Conservation (phyloP, 768 basidiomycete genomes). For the Boletus reticuloceps region DNA sequence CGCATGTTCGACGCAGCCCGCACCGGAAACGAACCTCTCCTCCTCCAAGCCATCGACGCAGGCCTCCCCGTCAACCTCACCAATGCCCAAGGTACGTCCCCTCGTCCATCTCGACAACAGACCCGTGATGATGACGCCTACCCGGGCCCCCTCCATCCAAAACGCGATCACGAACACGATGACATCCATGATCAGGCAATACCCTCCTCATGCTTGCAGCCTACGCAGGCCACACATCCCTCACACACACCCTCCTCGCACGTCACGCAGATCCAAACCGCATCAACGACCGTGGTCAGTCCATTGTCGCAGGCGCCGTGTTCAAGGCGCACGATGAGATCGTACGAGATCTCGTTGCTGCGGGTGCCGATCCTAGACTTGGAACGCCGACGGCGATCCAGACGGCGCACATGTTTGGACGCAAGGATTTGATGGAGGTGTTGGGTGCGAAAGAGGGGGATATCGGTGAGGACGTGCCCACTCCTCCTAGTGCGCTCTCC, state of each 20-base stretch:
- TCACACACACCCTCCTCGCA: slow-evolving; percentile 50
- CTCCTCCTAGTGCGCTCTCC: slow-evolving; percentile 17
- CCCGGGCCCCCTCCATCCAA: not conserved
- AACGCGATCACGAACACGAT: not conserved
- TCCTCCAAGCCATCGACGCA: slow-evolving; percentile 61
- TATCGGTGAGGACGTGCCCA: slow-evolving; percentile 30
- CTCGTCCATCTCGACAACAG: not conserved
- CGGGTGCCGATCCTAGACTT: slow-evolving; percentile 58
- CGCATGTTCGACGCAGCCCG: slow-evolving; percentile 78
- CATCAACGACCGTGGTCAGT: slow-evolving; percentile 69
- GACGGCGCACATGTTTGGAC: slow-evolving; percentile 65
- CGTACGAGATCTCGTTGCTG: slow-evolving; percentile 49
- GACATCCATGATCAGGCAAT: slow-evolving; percentile 52
- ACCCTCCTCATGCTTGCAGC: slow-evolving; percentile 78
- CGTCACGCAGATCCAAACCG: slow-evolving; percentile 65
- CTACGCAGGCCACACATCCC: slow-evolving; percentile 61
- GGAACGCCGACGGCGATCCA: slow-evolving; percentile 49
- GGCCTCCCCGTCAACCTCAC: slow-evolving; percentile 73
- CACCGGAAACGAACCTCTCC: slow-evolving; percentile 47
- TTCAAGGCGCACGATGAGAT: slow-evolving; percentile 71
- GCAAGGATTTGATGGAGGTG: slow-evolving; percentile 50
- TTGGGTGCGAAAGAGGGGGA: slow-evolving; percentile 63
- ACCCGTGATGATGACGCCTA: too few species aligned
- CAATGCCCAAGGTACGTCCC: slow-evolving; percentile 59
- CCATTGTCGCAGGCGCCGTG: slow-evolving; percentile 72